phyloP scores from a whole-genome alignment of 805 yeast species.

The Cyberlindnera japonica region DNA sequence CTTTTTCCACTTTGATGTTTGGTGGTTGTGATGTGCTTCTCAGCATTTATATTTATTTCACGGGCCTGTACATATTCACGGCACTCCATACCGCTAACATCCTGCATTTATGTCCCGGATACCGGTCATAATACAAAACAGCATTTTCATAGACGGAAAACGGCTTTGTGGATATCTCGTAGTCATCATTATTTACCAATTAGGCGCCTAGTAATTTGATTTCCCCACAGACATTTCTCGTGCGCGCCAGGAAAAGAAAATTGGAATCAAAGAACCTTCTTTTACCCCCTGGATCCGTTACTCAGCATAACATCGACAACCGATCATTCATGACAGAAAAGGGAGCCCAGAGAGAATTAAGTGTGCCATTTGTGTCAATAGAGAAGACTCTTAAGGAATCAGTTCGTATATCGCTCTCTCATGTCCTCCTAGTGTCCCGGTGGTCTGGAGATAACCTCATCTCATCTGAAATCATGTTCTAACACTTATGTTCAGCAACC shows the following conservation, averaged over 20 bases:
- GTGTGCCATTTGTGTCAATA: slow-evolving; percentile 9
- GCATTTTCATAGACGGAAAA: background rate
- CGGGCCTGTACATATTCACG: background rate
- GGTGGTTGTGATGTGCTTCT: background rate
- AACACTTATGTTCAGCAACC: slow-evolving; percentile 13
- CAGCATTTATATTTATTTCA: background rate
- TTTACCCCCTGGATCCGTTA: too few relatives aligned
- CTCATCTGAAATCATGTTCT: slow-evolving; percentile 6
- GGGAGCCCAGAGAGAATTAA: background rate
- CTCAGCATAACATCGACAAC: background rate
- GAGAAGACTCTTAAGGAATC: slow-evolving; percentile 18
- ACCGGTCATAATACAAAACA: background rate
- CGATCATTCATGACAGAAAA: background rate
- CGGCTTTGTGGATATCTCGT: too few relatives aligned
- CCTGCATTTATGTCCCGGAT: background rate
- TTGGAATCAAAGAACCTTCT: too few relatives aligned
- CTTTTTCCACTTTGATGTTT: background rate
- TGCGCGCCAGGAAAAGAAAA: too few relatives aligned
- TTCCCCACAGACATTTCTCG: too few relatives aligned
- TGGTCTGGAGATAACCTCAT: too few relatives aligned
- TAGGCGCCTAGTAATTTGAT: too few relatives aligned
- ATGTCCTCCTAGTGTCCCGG: too few relatives aligned
- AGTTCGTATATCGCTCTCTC: slow-evolving; percentile 14
- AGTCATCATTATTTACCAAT: too few relatives aligned
- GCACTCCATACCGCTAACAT: too few relatives aligned